Evolutionary conservation across 2,329 filamentous ascomycete species (phyloP), one percentile per base, ranked within the genome.

Genomic region (Leptographium flavum): DNA sequence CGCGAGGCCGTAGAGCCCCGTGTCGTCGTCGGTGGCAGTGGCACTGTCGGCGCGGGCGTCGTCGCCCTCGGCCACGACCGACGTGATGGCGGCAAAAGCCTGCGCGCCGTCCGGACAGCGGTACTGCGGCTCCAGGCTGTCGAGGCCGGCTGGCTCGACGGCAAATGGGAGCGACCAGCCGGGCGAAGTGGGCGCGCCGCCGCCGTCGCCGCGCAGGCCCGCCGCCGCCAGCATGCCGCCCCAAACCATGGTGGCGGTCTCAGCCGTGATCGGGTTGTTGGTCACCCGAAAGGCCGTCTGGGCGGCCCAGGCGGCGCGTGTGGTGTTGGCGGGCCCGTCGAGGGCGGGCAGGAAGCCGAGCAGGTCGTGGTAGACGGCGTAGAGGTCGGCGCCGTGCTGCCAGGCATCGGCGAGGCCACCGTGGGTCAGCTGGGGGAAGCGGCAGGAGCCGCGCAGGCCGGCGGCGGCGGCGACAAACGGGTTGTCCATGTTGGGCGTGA

Each of bases 181-280:
- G 36, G 13, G 22, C 3, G 21, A 25, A 3, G 8, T 11, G 4
- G 33, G 17, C 8, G 8, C 35, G 19, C 3, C 35, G 19, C 4
- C 10, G 60, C 57, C 0, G 60, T 59, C 0, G 61, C 62, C 62
- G 74, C 82, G 75, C 8, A 7, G 3, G 27, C 13, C 27, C 5
- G 61, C 57, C 0, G 61, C 60, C 0, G 63, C 63, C 62, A 75
- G 83, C 78, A 87, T 86, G 47, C 81, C 85, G 46, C 71, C 66
- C 45, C 87, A 70, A 7, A 90, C 60, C 74, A 86, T 85, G 46
- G 80, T 74, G 11, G 81, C 83, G 15, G 90, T 84, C 60, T 92
- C 82, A 54, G 76, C 82, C 2, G 86, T 92, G 56, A 93, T 90
- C 42, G 79, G 69, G 60, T 92, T 92, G 58, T 84, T 84, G 0